Conservation (phyloP, 1,284 basidiomycete species). For the Tylopilus sp. region DNA sequence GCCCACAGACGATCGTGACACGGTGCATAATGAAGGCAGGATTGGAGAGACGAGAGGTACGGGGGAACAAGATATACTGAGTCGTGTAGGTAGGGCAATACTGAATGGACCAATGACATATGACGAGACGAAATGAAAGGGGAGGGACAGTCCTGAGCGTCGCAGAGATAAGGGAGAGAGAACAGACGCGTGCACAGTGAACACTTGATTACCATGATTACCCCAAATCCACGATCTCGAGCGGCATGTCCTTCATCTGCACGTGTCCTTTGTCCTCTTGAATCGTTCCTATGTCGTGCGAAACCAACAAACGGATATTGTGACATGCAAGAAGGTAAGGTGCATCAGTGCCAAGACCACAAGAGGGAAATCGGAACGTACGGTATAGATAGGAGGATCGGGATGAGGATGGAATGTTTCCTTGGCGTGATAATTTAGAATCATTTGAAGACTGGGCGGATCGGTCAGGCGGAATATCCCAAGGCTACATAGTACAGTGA, state of each 20-base stretch:
- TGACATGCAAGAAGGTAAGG: no score
- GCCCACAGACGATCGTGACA: no score
- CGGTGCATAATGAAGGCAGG: no score
- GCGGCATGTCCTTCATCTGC: constrained; percentile 62
- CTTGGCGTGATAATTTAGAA: constrained; percentile 62
- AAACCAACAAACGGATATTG: no score
- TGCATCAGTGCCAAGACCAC: constrained; percentile 1
- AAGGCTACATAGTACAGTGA: constrained; percentile 45
- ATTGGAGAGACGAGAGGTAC: no score
- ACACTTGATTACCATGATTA: constrained; percentile 12
- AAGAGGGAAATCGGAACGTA: constrained; percentile 31
- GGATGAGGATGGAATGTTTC: constrained; percentile 84
- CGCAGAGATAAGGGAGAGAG: no score
- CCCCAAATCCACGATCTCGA: constrained; percentile 75
- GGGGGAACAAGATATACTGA: no score
- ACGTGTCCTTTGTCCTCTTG: constrained; percentile 73
- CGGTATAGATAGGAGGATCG: constrained; percentile 78
- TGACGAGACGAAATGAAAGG: no score
- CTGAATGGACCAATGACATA: no score
- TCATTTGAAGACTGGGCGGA: constrained; percentile 72
- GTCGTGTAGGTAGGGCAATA: no score
- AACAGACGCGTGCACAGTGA: background rate
- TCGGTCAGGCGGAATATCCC: constrained; percentile 86
- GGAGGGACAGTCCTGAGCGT: no score
- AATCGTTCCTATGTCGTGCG: no score